phyloP scores from a whole-genome alignment of 257 asterid species.

The Parsonsia alboflavescens region DNA sequence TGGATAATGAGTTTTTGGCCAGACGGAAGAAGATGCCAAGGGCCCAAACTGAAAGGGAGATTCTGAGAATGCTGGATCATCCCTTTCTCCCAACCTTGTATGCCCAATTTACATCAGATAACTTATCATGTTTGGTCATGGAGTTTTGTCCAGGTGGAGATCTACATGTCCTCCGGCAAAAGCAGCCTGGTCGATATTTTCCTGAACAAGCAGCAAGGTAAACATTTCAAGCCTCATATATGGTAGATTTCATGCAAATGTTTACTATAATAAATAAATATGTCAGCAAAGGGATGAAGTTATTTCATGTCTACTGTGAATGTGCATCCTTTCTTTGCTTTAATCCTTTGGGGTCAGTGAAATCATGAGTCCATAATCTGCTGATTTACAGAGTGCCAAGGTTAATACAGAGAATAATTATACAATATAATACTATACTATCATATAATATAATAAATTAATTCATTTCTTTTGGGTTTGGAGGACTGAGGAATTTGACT shows the following conservation, averaged over 20 bases:
- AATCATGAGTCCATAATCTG: not conserved
- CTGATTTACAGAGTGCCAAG: not conserved
- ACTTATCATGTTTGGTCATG: slow-evolving; percentile 82
- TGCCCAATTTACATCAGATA: slow-evolving; percentile 82
- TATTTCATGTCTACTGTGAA: not conserved
- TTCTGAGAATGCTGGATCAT: slow-evolving; percentile 81
- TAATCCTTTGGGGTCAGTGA: not conserved
- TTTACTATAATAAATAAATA: not conserved
- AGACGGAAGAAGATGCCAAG: slow-evolving; percentile 71
- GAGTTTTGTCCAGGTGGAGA: slow-evolving; percentile 98
- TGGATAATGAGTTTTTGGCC: slow-evolving; percentile 81
- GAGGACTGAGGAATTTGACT: not conserved
- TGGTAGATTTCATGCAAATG: not conserved
- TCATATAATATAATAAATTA: not conserved
- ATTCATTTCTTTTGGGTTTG: not conserved
- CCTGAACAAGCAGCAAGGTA: slow-evolving; percentile 93
- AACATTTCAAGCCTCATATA: not conserved
- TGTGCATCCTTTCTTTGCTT: not conserved
- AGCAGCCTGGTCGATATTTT: slow-evolving; percentile 67
- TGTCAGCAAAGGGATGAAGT: not conserved
- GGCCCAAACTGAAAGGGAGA: slow-evolving; percentile 91
- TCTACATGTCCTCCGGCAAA: slow-evolving; percentile 83
- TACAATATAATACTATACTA: no score
- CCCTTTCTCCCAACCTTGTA: slow-evolving; percentile 93
- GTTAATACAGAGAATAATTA: no score